These are phyloP conservation scores for Conidiobolus incongruus DNA, from an alignment of 371 early-diverging fungal genomes.

Conservation along the genomic window DNA sequence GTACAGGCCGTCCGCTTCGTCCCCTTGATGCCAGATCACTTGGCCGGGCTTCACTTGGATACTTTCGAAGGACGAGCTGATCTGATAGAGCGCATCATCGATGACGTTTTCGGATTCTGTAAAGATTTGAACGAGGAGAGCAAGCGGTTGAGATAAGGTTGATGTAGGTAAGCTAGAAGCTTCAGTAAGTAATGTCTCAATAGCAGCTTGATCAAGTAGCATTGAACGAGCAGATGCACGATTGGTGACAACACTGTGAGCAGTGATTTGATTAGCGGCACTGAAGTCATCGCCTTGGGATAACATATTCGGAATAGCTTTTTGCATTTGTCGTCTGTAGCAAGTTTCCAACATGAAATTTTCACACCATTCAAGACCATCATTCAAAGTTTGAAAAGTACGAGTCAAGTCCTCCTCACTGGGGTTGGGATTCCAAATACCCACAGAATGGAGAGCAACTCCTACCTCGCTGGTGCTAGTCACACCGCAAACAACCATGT, in stretches of 20 bases:
- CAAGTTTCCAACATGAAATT: constrained; percentile 54
- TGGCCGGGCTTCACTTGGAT: constrained; percentile 19
- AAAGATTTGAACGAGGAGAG: neutral
- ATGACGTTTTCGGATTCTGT: neutral
- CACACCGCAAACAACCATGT: constrained; percentile 62
- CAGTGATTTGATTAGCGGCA: constrained; percentile 3
- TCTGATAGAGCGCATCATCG: constrained; percentile 1
- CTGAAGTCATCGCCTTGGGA: constrained; percentile 9
- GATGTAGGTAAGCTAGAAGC: neutral
- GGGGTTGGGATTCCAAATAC: constrained; percentile 30
- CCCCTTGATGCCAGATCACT: constrained; percentile 39
- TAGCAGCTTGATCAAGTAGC: neutral
- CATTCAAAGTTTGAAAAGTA: constrained; percentile 52
- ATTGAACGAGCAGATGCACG: neutral
- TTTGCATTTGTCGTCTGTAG: constrained; percentile 19
- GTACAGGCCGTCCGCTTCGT: constrained; percentile 31
- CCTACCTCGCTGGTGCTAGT: constrained; percentile 34
- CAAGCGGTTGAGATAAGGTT: constrained; percentile 1
- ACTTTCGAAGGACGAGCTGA: constrained; percentile 26
- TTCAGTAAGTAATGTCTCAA: neutral
- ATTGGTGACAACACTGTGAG: neutral
- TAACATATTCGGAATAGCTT: constrained; percentile 6
- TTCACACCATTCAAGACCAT: constrained; percentile 91
- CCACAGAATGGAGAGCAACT: constrained; percentile 44
- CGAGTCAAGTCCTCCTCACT: constrained; percentile 24